A percentile compares a stretch with the other conserved stretches of the same genome.
phyloP scores from a whole-genome alignment of 2,329 filamentous ascomycete species.

The Beauveria sp. region DNA sequence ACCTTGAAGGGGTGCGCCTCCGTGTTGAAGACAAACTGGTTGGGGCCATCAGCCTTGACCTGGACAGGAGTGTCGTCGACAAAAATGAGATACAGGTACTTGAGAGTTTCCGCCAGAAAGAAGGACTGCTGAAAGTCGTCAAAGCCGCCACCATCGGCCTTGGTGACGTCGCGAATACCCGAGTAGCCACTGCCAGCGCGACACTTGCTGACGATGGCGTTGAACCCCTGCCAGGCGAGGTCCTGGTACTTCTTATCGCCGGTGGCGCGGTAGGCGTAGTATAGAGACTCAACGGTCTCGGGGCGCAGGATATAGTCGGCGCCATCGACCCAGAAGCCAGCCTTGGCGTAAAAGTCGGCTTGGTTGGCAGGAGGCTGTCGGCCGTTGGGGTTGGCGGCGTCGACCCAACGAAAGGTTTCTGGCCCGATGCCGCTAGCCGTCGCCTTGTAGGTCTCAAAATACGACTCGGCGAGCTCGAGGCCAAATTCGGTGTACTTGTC shows the following conservation, averaged over 20 bases:
- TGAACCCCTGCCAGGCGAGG: slow-evolving; percentile 75
- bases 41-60: slow-evolving; percentile 36
- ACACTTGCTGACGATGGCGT: slow-evolving; percentile 57
- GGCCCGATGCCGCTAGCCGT: slow-evolving; percentile 71
- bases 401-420: slow-evolving; percentile 60
- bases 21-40: slow-evolving; percentile 43
- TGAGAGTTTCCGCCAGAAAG: slow-evolving; percentile 80
- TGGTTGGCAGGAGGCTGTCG: slow-evolving; percentile 51
- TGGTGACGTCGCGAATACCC: slow-evolving; percentile 59
- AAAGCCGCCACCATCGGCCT: slow-evolving; percentile 49
- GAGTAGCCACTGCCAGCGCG: slow-evolving; percentile 60
- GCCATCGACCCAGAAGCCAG: slow-evolving; percentile 65
- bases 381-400: slow-evolving; percentile 47
- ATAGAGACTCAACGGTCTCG: slow-evolving; percentile 77
- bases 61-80: slow-evolving; percentile 50
- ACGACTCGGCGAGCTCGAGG: slow-evolving; percentile 61
- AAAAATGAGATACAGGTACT: slow-evolving; percentile 72
- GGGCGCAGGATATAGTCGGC: slow-evolving; percentile 62
- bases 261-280: slow-evolving; percentile 80
- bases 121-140: slow-evolving; percentile 77
- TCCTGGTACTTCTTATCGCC: slow-evolving; percentile 70
- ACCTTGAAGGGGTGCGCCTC: slow-evolving; percentile 37
- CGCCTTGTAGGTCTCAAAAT: slow-evolving; percentile 62
- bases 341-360: slow-evolving; percentile 57
- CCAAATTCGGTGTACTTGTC: slow-evolving; percentile 67